These are phyloP conservation scores for Populus hybrid DNA, from an alignment of 441 rosid species.

Conservation along the genomic window DNA sequence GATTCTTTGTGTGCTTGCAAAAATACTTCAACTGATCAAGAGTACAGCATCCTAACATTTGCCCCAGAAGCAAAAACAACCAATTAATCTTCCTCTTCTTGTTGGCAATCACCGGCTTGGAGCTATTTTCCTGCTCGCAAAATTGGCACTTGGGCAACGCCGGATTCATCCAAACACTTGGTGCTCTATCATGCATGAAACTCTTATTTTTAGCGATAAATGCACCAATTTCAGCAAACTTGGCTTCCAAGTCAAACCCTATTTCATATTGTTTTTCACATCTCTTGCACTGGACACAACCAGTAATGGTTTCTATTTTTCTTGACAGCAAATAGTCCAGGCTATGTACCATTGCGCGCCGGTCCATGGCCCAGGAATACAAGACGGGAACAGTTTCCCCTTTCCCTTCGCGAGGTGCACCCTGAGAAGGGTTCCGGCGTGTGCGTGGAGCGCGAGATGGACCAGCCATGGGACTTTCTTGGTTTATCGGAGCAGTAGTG, in stretches of 20 bases:
- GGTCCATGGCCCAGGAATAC: constrained; percentile 61
- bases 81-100: constrained; percentile 65
- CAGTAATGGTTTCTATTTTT: constrained; percentile 32
- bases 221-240: constrained; percentile 38
- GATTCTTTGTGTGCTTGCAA: constrained; percentile 56
- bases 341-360: constrained; percentile 40
- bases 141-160: constrained; percentile 36
- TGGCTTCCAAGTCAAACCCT: constrained; percentile 38
- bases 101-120: constrained; percentile 45
- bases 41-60: constrained; percentile 71
- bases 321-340: constrained; percentile 24
- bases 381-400: constrained; percentile 37
- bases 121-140: constrained; percentile 43
- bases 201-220: constrained; percentile 36
- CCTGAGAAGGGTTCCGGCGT: constrained; percentile 32
- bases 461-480: neutral
- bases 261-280: constrained; percentile 45
- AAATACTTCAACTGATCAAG: constrained; percentile 70
- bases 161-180: constrained; percentile 48
- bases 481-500: neutral
- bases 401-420: constrained; percentile 20
- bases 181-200: constrained; percentile 58
- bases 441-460: constrained; percentile 8
- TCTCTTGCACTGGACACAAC: constrained; percentile 51
- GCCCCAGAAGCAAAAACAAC: constrained; percentile 75